A percentile compares a stretch with the other conserved stretches of the same genome.
phyloP scores from a whole-genome alignment of 177 flowering plant genomes.

The Vitis hybrid region DNA sequence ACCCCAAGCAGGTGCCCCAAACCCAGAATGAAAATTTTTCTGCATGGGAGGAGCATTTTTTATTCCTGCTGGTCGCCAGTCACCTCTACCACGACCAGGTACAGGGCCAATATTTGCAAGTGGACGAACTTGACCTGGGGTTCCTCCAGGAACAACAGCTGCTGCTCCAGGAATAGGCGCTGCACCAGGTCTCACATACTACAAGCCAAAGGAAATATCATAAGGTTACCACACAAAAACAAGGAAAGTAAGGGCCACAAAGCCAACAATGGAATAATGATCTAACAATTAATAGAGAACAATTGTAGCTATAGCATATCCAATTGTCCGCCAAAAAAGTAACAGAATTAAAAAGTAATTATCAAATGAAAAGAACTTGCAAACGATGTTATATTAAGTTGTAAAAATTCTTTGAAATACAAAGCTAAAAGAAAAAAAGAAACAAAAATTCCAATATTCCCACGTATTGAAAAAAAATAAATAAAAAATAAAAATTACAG shows the following conservation, averaged over 20 bases:
- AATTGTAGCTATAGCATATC: too few relatives aligned
- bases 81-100: constrained; percentile 94
- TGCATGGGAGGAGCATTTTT: constrained; percentile 49
- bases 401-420: too few relatives aligned
- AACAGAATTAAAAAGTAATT: too few relatives aligned
- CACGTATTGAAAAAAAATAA: too few relatives aligned
- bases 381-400: too few relatives aligned
- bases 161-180: constrained; percentile 59
- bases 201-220: constrained; percentile 24
- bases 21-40: constrained; percentile 53
- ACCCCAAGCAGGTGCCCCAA: constrained; percentile 61
- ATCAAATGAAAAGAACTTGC: too few relatives aligned
- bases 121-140: constrained; percentile 80
- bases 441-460: too few relatives aligned
- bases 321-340: too few relatives aligned
- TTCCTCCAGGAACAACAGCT: constrained; percentile 49
- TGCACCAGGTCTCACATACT: constrained; percentile 99
- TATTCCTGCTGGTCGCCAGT: constrained; percentile 76
- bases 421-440: too few relatives aligned
- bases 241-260: not conserved
- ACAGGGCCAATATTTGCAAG: constrained; percentile 43
- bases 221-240: not conserved
- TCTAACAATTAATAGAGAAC: too few relatives aligned
- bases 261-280: too few relatives aligned
- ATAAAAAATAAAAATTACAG: too few relatives aligned